Conservation (phyloP, 139 green algal genomes). For the Chlamydomonas incerta region DNA sequence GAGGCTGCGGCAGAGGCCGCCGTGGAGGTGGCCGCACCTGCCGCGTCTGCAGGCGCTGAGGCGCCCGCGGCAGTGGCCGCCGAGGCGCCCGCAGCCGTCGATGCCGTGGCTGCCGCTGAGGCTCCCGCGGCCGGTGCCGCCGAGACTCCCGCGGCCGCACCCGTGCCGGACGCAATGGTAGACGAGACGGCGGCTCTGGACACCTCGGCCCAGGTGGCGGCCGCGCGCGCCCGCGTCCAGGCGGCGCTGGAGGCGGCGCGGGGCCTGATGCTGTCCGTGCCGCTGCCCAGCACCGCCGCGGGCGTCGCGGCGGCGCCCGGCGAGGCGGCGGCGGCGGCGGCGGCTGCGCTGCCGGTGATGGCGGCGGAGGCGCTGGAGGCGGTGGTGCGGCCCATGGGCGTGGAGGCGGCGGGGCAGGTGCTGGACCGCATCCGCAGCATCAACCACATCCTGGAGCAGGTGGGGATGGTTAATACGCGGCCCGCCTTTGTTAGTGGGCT, state of each 20-base stretch:
- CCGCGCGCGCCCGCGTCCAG: not conserved
- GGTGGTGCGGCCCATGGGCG: not conserved
- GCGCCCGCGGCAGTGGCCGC: too few relatives aligned
- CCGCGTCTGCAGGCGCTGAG: too few relatives aligned
- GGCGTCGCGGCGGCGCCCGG: not conserved
- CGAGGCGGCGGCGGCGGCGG: not conserved
- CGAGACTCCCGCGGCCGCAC: too few relatives aligned
- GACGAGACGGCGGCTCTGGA: not conserved
- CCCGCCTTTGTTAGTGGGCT: too few relatives aligned
- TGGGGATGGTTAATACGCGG: too few relatives aligned
- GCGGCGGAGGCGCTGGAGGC: not conserved
- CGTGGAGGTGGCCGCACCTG: too few relatives aligned
- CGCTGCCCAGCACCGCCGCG: not conserved
- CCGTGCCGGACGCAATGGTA: not conserved
- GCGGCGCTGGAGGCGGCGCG: constrained; percentile 4
- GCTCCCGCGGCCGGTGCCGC: too few relatives aligned
- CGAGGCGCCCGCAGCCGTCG: too few relatives aligned
- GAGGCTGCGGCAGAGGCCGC: not conserved
- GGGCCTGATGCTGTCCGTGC: constrained; percentile 5
- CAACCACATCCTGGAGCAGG: constrained; percentile 28
- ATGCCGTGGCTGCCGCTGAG: not conserved
- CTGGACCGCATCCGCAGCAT: constrained; percentile 25
- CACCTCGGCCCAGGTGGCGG: constrained; percentile 11
- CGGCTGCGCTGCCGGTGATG: not conserved
- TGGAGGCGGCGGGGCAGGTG: not conserved